Evolutionary conservation across 208 protist species (phyloP), one percentile per base, ranked within the genome.

Genomic region (Lotmaria passim): DNA sequence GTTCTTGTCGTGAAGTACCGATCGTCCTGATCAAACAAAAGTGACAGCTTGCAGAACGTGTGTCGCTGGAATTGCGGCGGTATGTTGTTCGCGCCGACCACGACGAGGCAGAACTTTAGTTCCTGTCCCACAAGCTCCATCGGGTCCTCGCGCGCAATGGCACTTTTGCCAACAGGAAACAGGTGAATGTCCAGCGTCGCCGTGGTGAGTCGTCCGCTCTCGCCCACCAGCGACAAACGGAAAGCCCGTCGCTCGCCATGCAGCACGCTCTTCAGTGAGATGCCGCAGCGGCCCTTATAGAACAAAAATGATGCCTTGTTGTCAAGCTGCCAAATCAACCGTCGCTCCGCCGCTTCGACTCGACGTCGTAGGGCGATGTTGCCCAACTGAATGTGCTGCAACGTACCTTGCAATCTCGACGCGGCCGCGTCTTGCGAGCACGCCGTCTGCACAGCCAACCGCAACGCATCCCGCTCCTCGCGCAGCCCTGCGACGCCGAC

Each of bases 21-120:
- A 43, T 89, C 74, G 12, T 86, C 72, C 31, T 70, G 52, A 69
- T 95, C 86, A 50, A 73, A 81, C 8, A 82, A 63, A 7, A 95
- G 68, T 6, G 78, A 84, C 33, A 90, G 74, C 57, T 81, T 80
- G 62, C 87, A 93, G 58, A 95, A 90, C 6, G 70, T 69, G 59
- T 87, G 77, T 12, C 69, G 58, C 7, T 53, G 57, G 26, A 73
- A 90, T 11, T 69, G 33, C 12, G 66, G 41, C 6, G 90, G 90
- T 12, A 95, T 79, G 7, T 73, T 68, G 17, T 78, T 71, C 14
- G 84, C 90, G 12, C 86, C 83, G 14, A 95, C 79, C 39, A 95
- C 62, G 46, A 83, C 73, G 14, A 95, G 61, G 57, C 83, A 91
- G 55, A 95, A 93, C 11, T 67, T 66, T 0, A 95, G 24, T 56